Conservation (phyloP, 2,329 filamentous ascomycete species). For the Chaetomiaceae sp. region DNA sequence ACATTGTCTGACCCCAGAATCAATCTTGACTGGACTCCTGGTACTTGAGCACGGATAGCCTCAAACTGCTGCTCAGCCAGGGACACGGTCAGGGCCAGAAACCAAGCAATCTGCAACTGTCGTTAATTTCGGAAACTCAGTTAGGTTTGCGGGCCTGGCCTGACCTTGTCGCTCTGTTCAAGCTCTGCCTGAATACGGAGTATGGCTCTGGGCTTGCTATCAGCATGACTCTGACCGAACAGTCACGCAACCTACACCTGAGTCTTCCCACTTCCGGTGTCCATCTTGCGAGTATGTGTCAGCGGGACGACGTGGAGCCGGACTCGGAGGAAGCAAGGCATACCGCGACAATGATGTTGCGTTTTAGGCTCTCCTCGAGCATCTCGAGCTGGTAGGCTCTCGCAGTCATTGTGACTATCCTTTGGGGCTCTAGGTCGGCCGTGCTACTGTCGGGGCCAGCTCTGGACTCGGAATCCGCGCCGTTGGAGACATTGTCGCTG, state of each 20-base stretch:
- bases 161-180: constrained; percentile 54
- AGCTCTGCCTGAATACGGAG: constrained; percentile 64
- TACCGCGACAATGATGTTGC: constrained; percentile 70
- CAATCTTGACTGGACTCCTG: constrained; percentile 54
- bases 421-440: constrained; percentile 20
- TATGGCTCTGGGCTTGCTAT: constrained; percentile 50
- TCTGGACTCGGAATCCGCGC: neutral
- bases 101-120: constrained; percentile 59
- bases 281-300: constrained; percentile 53
- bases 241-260: constrained; percentile 55
- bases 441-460: constrained; percentile 7
- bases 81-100: constrained; percentile 64
- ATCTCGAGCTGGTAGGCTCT: constrained; percentile 73
- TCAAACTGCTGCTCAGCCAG: constrained; percentile 63
- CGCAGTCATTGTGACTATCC: constrained; percentile 36
- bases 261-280: constrained; percentile 75
- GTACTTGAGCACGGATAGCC: constrained; percentile 57
- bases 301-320: neutral
- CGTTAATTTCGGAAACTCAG: constrained; percentile 16
- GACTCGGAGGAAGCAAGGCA: neutral
- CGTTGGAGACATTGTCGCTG: neutral
- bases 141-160: constrained; percentile 11
- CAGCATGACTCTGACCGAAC: neutral
- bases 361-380: constrained; percentile 62
- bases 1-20: constrained; percentile 66